phyloP scores from a whole-genome alignment of 2,329 filamentous ascomycete genomes.

The Nannizziopsis barbatae region DNA sequence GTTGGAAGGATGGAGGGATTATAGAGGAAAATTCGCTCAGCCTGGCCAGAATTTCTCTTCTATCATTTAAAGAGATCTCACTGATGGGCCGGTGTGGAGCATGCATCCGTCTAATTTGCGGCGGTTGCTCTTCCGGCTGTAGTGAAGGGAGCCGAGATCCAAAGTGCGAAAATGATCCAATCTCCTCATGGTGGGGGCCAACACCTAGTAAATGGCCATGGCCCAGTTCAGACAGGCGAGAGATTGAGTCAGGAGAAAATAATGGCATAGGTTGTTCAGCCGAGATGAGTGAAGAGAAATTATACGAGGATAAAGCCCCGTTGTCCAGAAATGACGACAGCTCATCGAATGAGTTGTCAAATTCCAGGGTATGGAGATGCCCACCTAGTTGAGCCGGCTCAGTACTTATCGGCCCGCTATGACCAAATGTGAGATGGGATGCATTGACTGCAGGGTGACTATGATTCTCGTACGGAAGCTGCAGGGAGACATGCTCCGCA shows the following conservation, averaged over 20 bases:
- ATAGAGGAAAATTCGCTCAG: constrained; percentile 36
- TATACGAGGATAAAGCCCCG: constrained; percentile 39
- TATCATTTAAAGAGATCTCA: constrained; percentile 38
- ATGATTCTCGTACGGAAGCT: constrained; percentile 16
- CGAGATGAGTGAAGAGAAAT: constrained; percentile 37
- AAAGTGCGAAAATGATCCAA: constrained; percentile 39
- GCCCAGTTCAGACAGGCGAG: constrained; percentile 28
- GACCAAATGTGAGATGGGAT: constrained; percentile 1
- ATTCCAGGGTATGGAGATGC: constrained; percentile 13
- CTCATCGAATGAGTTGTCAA: constrained; percentile 28
- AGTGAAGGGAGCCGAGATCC: constrained; percentile 38
- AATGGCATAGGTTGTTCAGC: constrained; percentile 30
- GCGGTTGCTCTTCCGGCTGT: constrained; percentile 37
- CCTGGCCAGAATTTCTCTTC: constrained; percentile 35
- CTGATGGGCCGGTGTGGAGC: constrained; percentile 32
- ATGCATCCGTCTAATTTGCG: constrained; percentile 32
- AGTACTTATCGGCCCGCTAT: constrained; percentile 1
- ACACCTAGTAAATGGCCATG: constrained; percentile 22
- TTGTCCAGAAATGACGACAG: constrained; percentile 34
- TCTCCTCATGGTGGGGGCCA: constrained; percentile 32
- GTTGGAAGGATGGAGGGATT: constrained; percentile 37
- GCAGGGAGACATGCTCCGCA: constrained; percentile 32
- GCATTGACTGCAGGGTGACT: constrained; percentile 7
- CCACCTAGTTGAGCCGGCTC: not conserved
- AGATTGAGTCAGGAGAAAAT: constrained; percentile 23